Percentiles rank a stretch among this genome's conserved stretches.
These are phyloP conservation scores for Epichloe typhina DNA, from an alignment of 2,329 filamentous ascomycete species.

Conservation along the genomic window DNA sequence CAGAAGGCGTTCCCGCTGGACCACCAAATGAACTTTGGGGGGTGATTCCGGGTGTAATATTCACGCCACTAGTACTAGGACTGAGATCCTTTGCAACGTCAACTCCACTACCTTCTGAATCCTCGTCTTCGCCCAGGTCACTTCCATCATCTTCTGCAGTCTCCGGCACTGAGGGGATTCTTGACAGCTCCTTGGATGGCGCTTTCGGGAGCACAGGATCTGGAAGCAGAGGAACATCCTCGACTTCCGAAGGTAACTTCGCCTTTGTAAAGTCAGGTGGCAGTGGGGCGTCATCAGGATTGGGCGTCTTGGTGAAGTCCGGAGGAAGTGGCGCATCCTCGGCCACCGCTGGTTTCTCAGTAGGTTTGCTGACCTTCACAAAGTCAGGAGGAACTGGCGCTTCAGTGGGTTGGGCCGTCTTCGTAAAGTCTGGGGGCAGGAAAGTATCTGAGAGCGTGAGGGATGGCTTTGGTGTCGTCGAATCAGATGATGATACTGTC, in stretches of 20 bases:
- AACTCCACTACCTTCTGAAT: constrained; percentile 46
- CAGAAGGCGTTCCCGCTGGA: constrained; percentile 25
- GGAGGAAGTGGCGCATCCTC: constrained; percentile 11
- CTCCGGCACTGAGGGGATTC: constrained; percentile 24
- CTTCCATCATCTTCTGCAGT: constrained; percentile 26
- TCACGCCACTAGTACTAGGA: constrained; percentile 31
- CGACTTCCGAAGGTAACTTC: constrained; percentile 12
- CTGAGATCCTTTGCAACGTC: constrained; percentile 53
- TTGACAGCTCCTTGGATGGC: constrained; percentile 17
- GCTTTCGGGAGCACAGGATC: constrained; percentile 21
- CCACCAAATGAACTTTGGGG: constrained; percentile 47
- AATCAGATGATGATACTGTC: constrained; percentile 32
- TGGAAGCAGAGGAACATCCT: constrained; percentile 29
- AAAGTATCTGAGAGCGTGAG: constrained; percentile 6
- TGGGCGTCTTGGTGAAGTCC: constrained; percentile 17
- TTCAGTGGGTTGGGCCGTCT: constrained; percentile 4
- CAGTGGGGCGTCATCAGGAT: constrained; percentile 17
- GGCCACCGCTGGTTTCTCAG: constrained; percentile 10
- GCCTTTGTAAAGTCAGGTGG: constrained; percentile 18
- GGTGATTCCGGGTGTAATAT: constrained; percentile 37
- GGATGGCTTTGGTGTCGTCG: constrained; percentile 10
- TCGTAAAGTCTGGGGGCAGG: constrained; percentile 6
- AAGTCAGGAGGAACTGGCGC: constrained; percentile 23
- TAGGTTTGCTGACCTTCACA: constrained; percentile 13
- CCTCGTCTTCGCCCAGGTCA: constrained; percentile 30